Base-by-base conservation (phyloP, 495 filamentous ascomycete genomes). In the Xylaria flabelliformis region DNA sequence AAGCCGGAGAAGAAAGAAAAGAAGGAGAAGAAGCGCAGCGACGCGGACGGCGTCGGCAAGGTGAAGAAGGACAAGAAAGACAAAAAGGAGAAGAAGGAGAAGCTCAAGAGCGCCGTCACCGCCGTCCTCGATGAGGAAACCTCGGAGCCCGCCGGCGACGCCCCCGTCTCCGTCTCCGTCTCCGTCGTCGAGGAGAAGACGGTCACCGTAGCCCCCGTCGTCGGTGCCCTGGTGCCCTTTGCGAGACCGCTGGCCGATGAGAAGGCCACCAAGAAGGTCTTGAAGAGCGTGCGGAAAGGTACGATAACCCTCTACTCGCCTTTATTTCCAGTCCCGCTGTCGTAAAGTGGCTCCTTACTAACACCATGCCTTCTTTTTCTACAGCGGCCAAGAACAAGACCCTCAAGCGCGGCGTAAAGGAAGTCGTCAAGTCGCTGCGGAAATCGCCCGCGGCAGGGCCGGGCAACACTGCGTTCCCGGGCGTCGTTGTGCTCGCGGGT, bases 341-440 rank as follows among this genome's bases (percentile, higher is more conserved):
- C n/a, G 59, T 36, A 39, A 74, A 70, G 13, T 1, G 26, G 5
- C 17, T 9, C 26, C 29, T 21, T 41, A 4, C 63, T 59, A 61
- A 48, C 39, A 62, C 26, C 0, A 24, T 36, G 24, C 51, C 24
- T 55, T 26, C 17, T 58, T 19, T 58, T 15, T 13, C 19, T 74
- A 58, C 80, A 98, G 95, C 94, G 64, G 93, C 94, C 71, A 97
- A 97, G 83, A 88, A 92, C 84, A 96, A 94, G 84, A 90, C 92
- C 70, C 91, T 99, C 82, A 94, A 95, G 84, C 95, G 97, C 78
- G 96, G 96, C 83, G 95, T 98, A 53, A 98, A 98, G 84, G 96
- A 99, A 84, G 94, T 96, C 80, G 93, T 97, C 84, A 99, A 99
- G 86, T 89, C 94, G 26, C 91, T 99, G 76, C 93, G 95, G 82